These are phyloP conservation scores for Pichia sp. DNA, from an alignment of 1,139 yeast genomes.

Conservation along the genomic window DNA sequence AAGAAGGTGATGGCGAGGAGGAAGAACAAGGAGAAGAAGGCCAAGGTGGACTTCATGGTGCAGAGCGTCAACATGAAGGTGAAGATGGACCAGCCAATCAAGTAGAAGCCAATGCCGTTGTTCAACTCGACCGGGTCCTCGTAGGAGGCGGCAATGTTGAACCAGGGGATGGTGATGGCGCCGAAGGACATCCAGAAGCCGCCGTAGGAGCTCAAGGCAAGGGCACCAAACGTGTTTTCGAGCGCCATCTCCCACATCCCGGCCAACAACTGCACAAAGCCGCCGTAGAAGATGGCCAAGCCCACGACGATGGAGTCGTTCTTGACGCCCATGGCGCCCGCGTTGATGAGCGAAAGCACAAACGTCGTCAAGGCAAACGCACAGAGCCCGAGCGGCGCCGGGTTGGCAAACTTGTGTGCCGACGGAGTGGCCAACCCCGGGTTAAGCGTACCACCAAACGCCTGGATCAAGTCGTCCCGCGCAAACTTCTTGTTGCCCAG, in stretches of 20 bases:
- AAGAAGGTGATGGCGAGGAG: constrained; percentile 63
- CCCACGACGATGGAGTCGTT: constrained; percentile 60
- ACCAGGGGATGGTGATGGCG: constrained; percentile 67
- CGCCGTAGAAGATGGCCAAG: constrained; percentile 80
- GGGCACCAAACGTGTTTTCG: constrained; percentile 89
- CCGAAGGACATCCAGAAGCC: constrained; percentile 83
- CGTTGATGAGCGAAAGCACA: constrained; percentile 64
- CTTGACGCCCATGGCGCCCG: constrained; percentile 55
- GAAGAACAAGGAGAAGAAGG: constrained; percentile 66
- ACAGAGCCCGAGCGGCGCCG: constrained; percentile 81
- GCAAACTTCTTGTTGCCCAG: constrained; percentile 71
- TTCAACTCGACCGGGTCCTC: constrained; percentile 38
- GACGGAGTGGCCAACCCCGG: constrained; percentile 65
- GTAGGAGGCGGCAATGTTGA: constrained; percentile 59
- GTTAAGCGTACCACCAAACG: constrained; percentile 73
- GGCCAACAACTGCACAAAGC: constrained; percentile 68
- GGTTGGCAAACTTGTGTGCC: constrained; percentile 72
- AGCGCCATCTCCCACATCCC: constrained; percentile 72
- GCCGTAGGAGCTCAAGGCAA: constrained; percentile 76
- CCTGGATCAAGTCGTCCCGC: constrained; percentile 54
- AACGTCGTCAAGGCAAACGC: constrained; percentile 86
- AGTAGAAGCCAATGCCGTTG: constrained; percentile 67
- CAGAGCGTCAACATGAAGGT: constrained; percentile 62
- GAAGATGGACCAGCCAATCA: constrained; percentile 77
- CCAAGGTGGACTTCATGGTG: constrained; percentile 76